Percentiles rank a stretch among this genome's conserved stretches.
Conservation (phyloP, 306 rosid genomes). For the Citrullus colocynthis region DNA sequence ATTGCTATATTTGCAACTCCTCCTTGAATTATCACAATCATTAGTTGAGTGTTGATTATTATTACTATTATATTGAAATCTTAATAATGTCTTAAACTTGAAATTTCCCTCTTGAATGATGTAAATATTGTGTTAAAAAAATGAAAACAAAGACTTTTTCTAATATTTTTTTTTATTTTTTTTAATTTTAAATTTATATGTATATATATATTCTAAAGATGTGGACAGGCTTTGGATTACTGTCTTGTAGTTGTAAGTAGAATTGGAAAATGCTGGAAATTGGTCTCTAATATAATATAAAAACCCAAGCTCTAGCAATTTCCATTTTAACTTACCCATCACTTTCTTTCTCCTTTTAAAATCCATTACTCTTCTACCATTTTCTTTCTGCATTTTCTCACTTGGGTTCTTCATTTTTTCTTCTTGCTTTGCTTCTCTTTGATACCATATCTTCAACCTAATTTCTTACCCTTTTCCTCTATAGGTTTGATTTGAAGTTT, state of each 20-base stretch:
- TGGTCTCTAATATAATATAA: neutral
- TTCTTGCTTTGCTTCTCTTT: neutral
- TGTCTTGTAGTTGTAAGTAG: neutral
- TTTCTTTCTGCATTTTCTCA: conserved; percentile 4
- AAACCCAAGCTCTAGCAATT: neutral
- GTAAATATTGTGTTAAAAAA: neutral
- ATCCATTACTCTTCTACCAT: neutral
- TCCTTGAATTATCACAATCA: too few relatives aligned
- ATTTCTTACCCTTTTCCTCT: neutral
- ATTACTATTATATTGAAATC: too few relatives aligned
- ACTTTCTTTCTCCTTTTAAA: neutral
- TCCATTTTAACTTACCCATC: neutral
- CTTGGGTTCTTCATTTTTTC: neutral
- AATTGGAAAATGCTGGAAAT: neutral
- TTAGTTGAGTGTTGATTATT: too few relatives aligned
- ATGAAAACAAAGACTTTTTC: neutral
- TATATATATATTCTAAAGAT: neutral
- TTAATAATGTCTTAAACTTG: neutral
- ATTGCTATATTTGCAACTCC: too few relatives aligned
- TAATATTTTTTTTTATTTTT: neutral
- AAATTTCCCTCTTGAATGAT: neutral
- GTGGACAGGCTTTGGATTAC: neutral
- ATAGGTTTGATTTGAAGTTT: neutral
- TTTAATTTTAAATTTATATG: too few relatives aligned
- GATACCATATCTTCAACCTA: neutral